Conservation (phyloP, 2,329 filamentous ascomycete species). For the Cytospora chrysosperma region DNA sequence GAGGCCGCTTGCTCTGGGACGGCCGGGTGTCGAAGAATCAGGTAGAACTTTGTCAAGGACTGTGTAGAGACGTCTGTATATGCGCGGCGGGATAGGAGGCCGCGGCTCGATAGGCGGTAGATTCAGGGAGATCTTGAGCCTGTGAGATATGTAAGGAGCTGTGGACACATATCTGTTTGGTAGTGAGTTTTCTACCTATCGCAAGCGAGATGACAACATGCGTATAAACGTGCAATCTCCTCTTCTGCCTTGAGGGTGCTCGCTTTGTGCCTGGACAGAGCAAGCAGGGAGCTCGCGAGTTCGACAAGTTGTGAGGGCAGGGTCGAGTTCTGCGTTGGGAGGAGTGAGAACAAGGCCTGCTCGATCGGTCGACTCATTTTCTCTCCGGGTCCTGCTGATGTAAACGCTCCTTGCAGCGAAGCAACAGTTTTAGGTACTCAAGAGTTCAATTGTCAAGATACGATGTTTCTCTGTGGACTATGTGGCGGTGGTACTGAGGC, state of each 20-base stretch:
- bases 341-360: slow-evolving; percentile 68
- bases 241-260: slow-evolving; percentile 79
- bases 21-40: slow-evolving; percentile 37
- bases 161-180: background rate
- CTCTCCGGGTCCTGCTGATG: background rate
- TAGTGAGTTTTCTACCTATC: slow-evolving; percentile 59
- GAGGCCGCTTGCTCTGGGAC: slow-evolving; percentile 27
- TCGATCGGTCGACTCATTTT: slow-evolving; percentile 74
- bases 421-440: too few relatives aligned
- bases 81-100: slow-evolving; percentile 73
- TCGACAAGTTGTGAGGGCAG: slow-evolving; percentile 70
- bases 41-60: slow-evolving; percentile 75
- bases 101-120: slow-evolving; percentile 73
- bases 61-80: slow-evolving; percentile 80
- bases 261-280: slow-evolving; percentile 76
- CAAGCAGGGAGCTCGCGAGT: slow-evolving; percentile 70
- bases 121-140: slow-evolving; percentile 72
- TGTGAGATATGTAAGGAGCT: slow-evolving; percentile 34
- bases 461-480: background rate
- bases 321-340: slow-evolving; percentile 69
- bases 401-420: background rate
- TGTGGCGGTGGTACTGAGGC: background rate
- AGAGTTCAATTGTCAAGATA: background rate
- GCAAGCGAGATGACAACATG: slow-evolving; percentile 86
- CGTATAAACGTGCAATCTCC: slow-evolving; percentile 81